Base-by-base conservation (phyloP, 805 yeast species). In the Teunomyces tritomae region DNA sequence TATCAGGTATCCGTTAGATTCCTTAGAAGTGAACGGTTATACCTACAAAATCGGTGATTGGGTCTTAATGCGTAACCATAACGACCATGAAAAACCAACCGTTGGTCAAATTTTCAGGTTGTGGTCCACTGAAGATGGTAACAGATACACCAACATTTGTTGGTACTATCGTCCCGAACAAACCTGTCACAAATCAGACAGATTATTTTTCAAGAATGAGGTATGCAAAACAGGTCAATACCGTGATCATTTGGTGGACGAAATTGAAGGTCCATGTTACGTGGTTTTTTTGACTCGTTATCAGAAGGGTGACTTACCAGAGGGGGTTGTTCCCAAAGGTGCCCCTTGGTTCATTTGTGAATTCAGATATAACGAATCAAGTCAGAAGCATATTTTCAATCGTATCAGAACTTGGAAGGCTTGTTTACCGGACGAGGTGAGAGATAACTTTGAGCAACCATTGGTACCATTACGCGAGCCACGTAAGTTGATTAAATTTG, bases 121-220 rank as follows among this genome's bases (percentile, higher is more conserved):
- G 51, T 94, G 99, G 99, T 82, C 84, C 50, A 77, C 82, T n/a
- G 95, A 90, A 54, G 95, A 91, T 47, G 80, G 82, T 8, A 83
- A 84, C 58, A 80, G 85, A 51, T 91, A 91, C 83, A 79, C 91
- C 61, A 92, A 94, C 63, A 96, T 89, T 34, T 94, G 98, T 73
- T 94, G 98, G 99, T 94, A 92, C 68, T 86, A 89, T 61, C 82
- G 98, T 57, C 97, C 99, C 0, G 98, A 94, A 65, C 97, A 95
- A 76, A 94, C 99, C 0, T 96, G 94, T 39, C 99, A 94, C 67
- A 80, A 95, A 57, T 85, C 78, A 39, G 98, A 94, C 68, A 77
- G 96, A 60, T 70, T 90, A 47, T 94, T 94, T 65, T 89, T 87
- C 69, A 89, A 85, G 56, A 90, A 94, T 63, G 99, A 94, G 70